Percentiles rank a stretch among this genome's conserved stretches.
These are phyloP conservation scores for Sordaria brevicollis DNA, from an alignment of 495 filamentous ascomycete species.

Conservation along the genomic window DNA sequence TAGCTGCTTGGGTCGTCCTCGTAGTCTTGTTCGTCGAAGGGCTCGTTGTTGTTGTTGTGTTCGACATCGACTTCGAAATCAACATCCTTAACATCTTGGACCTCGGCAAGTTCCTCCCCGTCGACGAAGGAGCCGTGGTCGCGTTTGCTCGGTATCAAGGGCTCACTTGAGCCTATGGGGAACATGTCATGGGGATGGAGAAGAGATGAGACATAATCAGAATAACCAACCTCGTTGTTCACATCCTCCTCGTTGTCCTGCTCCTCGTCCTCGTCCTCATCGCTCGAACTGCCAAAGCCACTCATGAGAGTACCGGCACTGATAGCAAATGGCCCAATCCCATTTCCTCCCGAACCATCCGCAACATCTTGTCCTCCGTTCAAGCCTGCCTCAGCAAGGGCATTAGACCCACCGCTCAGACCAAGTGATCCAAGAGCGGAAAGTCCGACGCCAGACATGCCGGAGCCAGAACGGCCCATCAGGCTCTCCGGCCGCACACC, in stretches of 20 bases:
- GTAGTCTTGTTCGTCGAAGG: neutral
- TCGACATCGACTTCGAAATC: slow-evolving; percentile 4
- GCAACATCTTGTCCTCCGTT: slow-evolving; percentile 65
- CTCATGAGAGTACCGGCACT: slow-evolving; percentile 65
- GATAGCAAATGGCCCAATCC: slow-evolving; percentile 56
- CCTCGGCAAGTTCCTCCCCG: neutral
- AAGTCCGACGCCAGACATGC: slow-evolving; percentile 31
- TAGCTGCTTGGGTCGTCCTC: neutral
- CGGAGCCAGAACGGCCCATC: slow-evolving; percentile 8
- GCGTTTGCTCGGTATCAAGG: neutral
- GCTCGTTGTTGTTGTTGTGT: neutral
- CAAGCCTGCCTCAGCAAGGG: slow-evolving; percentile 66
- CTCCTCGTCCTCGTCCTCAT: slow-evolving; percentile 94
- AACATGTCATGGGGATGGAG: neutral
- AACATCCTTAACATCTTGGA: neutral
- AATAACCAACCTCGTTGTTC: slow-evolving; percentile 39
- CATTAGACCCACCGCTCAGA: slow-evolving; percentile 49
- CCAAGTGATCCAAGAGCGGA: slow-evolving; percentile 34
- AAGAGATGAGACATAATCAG: slow-evolving; percentile 6
- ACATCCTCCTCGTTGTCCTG: slow-evolving; percentile 70
- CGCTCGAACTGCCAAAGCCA: slow-evolving; percentile 91
- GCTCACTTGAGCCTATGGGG: slow-evolving; percentile 5
- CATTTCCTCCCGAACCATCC: slow-evolving; percentile 52
- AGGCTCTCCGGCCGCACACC: slow-evolving; percentile 75
- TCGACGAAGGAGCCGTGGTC: neutral